phyloP scores from a whole-genome alignment of 768 basidiomycete species.

The Lepiota brunneoincarnata region DNA sequence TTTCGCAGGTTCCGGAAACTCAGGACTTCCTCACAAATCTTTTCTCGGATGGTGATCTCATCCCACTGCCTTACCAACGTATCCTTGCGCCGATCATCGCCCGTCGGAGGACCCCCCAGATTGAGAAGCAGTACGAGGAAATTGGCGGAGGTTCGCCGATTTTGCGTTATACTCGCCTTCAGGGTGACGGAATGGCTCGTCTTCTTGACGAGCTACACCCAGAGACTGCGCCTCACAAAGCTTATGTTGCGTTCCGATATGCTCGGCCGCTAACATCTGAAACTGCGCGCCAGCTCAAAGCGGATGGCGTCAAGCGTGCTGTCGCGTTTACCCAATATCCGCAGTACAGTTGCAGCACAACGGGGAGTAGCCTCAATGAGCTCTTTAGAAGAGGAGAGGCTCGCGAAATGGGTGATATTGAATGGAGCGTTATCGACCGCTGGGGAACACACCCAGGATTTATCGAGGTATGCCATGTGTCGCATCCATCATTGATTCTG shows the following conservation, averaged over 20 bases:
- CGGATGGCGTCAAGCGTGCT: conserved; percentile 88
- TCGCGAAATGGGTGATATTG: conserved; percentile 63
- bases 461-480: conserved; percentile 66
- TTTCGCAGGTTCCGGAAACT: conserved; percentile 80
- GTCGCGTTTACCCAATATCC: conserved; percentile 98
- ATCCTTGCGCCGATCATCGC: conserved; percentile 88
- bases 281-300: conserved; percentile 79
- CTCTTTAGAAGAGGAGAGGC: conserved; percentile 65
- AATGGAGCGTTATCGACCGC: conserved; percentile 98
- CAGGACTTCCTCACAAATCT: conserved; percentile 89
- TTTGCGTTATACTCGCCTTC: conserved; percentile 80
- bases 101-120: conserved; percentile 82
- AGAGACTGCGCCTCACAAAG: conserved; percentile 89
- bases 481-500: background rate
- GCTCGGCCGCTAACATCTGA: conserved; percentile 85
- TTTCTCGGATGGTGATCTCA: conserved; percentile 91
- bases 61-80: conserved; percentile 91
- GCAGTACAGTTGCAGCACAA: conserved; percentile 97
- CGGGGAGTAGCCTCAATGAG: conserved; percentile 96
- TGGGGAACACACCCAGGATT: conserved; percentile 97
- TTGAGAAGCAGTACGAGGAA: conserved; percentile 90
- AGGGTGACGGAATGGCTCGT: conserved; percentile 87
- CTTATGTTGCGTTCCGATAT: conserved; percentile 95
- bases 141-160: conserved; percentile 99
- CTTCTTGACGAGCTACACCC: conserved; percentile 96